Evolutionary conservation across 2,329 filamentous ascomycete genomes (phyloP), one percentile per base, ranked within the genome.

Genomic region (Phaeosphaeria sp.): DNA sequence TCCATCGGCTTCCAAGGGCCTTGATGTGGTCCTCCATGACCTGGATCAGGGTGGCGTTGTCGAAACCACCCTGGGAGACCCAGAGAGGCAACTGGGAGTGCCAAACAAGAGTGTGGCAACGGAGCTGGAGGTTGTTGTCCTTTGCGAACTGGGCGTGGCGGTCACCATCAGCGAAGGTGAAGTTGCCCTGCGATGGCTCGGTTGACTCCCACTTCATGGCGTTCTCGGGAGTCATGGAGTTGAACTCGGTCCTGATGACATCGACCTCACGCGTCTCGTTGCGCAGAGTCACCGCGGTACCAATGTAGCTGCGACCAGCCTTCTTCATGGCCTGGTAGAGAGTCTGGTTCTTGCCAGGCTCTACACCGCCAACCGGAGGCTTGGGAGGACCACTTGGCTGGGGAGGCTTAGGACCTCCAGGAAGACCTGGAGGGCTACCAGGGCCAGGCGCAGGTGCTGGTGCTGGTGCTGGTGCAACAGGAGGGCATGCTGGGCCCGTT

Each of bases 51-150:
- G 78, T 80, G 6, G 74, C 71, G 59, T 80, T 79, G 61, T 78
- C 71, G 39, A 74, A 75, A 6, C 69, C 68, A 39, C 77, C 76
- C 9, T 65, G 61, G 1, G 68, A 71, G 5, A 79, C 74, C 78
- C 78, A 81, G 15, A 52, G 56, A 0, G 78, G 78, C 15, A 80
- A 67, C 49, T 79, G 77, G 40, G 66, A 74, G 64, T 80, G 72
- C 79, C 79, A 81, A 3, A 80, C 76, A 5, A 79, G 66, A 8
- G 64, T 79, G 59, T 80, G 78, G 71, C 79, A 80, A 46, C 77
- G 67, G 6, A 76, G 57, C 13, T 69, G 57, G 47, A 76, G 69
- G 25, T 73, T 67, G 61, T 79, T 74, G 49, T 72, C 66, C 47
- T 64, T 63, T 0, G 77, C 77, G 33, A 75, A 74, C 11, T 73